Base-by-base conservation (phyloP, 2,329 filamentous ascomycete genomes). In the Lasiodiplodia sp. region DNA sequence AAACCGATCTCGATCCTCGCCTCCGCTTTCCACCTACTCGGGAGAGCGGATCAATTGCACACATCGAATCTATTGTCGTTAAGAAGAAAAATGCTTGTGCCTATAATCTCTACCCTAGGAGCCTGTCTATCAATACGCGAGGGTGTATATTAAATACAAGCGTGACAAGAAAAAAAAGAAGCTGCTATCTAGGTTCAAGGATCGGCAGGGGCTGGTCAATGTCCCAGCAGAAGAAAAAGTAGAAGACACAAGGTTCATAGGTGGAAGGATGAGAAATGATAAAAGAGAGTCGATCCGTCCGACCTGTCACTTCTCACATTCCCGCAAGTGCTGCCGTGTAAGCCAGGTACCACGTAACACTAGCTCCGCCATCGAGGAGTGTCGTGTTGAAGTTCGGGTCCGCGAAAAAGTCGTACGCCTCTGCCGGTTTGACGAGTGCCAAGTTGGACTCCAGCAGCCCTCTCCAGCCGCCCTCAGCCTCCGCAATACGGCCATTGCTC, bases 391-490 rank as follows among this genome's bases (percentile, higher is more conserved):
- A 63, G 21, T 38, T 38, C 40, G 58, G 58, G 58, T 37, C 31
- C 0, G 85, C 85, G 77, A 99, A 97, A 79, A 95, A 97, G 0
- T 86, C 77, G 84, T 88, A 97, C 25, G 92, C 88, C 7, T 86
- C 81, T 65, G 78, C 80, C 0, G 95, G 88, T 76, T 97, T 88
- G 51, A 94, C 84, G 8, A 94, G 88, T 0, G 93, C 94, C 53
- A 93, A 86, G 78, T 96, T 97, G 25, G 89, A 92, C 74, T 91
- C 58, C 44, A 98, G 79, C 21, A 98, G 88, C 0, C 95, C 93
- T 77, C 88, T 91, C 96, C 96, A 98, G 0, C 93, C 93, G 53
- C 91, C 92, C 7, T 83, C 81, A 6, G 94, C 88, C 0, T 82
- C 77, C 63, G 90, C 86, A 1, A 88, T 88, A 11, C 91, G 86